Conservation (phyloP, 2,329 filamentous ascomycete genomes). For the Septoria linicola region DNA sequence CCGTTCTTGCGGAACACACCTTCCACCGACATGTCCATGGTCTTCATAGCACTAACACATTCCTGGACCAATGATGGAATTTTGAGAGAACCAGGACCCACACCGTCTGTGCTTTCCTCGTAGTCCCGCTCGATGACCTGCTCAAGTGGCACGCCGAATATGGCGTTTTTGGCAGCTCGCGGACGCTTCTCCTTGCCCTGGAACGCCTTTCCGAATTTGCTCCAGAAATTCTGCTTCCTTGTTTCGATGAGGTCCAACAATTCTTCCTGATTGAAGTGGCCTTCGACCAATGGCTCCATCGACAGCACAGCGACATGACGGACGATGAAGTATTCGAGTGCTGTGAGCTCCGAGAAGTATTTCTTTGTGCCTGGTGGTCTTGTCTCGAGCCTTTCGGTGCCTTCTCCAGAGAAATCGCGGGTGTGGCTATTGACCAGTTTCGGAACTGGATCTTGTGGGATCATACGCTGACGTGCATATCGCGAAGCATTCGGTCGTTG, state of each 20-base stretch:
- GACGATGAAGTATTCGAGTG: constrained; percentile 95
- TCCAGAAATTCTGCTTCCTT: constrained; percentile 93
- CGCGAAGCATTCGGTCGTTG: constrained; percentile 79
- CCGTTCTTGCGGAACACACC: constrained; percentile 99
- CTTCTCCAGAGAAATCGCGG: constrained; percentile 61
- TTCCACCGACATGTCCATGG: constrained; percentile 98
- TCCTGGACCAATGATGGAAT: constrained; percentile 96
- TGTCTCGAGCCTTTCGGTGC: constrained; percentile 44
- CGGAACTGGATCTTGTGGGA: constrained; percentile 65
- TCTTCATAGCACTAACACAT: constrained; percentile 88
- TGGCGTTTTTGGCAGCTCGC: constrained; percentile 81
- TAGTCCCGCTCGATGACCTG: constrained; percentile 88
- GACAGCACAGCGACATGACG: constrained; percentile 91
- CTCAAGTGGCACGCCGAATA: constrained; percentile 88
- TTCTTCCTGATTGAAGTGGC: constrained; percentile 90
- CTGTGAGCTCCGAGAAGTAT: constrained; percentile 95
- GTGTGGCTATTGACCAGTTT: constrained; percentile 68
- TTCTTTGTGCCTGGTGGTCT: constrained; percentile 57
- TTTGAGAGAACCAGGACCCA: constrained; percentile 84
- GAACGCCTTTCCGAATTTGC: constrained; percentile 95
- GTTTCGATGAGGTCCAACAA: constrained; percentile 89
- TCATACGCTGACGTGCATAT: constrained; percentile 68
- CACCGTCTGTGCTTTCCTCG: constrained; percentile 95
- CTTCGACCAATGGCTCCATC: constrained; percentile 88
- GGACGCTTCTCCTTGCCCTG: constrained; percentile 64